Evolutionary conservation across 2,329 filamentous ascomycete genomes (phyloP).

Genomic region (Arachnomyces sp.): DNA sequence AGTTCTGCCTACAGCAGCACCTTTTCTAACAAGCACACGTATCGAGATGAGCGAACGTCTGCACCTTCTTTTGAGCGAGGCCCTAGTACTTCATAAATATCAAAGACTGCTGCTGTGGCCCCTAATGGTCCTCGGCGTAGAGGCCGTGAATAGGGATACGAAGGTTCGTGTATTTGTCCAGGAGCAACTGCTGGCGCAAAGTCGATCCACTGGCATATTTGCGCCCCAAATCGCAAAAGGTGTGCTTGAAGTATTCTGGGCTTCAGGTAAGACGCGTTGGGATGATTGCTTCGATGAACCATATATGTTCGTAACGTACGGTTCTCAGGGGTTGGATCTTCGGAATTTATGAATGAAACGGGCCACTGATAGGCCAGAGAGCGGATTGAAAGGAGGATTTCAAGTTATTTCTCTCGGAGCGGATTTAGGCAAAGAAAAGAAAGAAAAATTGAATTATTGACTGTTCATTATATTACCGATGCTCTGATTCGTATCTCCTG

Average conservation of each 20-base stretch:
- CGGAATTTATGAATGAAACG: too few relatives aligned
- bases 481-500: too few relatives aligned
- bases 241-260: slow-evolving; percentile 30
- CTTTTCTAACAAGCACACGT: slow-evolving; percentile 8
- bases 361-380: too few relatives aligned
- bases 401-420: too few relatives aligned
- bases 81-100: slow-evolving; percentile 10
- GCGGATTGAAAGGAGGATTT: too few relatives aligned
- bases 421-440: too few relatives aligned
- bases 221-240: slow-evolving; percentile 24
- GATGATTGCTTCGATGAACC: slow-evolving; percentile 33
- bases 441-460: too few relatives aligned
- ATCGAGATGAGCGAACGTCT: slow-evolving; percentile 12
- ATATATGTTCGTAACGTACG: slow-evolving; percentile 23
- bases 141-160: slow-evolving; percentile 17
- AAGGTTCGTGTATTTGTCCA: slow-evolving; percentile 21
- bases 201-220: slow-evolving; percentile 20
- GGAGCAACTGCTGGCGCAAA: slow-evolving; percentile 20
- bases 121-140: slow-evolving; percentile 29
- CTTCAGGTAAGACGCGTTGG: slow-evolving; percentile 24
- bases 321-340: too few relatives aligned
- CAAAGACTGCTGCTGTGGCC: slow-evolving; percentile 29
- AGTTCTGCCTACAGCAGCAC: slow-evolving; percentile 18
- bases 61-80: slow-evolving; percentile 13
- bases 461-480: too few relatives aligned